Evolutionary conservation across 371 early-diverging fungal genomes (phyloP), one percentile per base, ranked within the genome.

Genomic region (Syncephalastrum contaminatum): DNA sequence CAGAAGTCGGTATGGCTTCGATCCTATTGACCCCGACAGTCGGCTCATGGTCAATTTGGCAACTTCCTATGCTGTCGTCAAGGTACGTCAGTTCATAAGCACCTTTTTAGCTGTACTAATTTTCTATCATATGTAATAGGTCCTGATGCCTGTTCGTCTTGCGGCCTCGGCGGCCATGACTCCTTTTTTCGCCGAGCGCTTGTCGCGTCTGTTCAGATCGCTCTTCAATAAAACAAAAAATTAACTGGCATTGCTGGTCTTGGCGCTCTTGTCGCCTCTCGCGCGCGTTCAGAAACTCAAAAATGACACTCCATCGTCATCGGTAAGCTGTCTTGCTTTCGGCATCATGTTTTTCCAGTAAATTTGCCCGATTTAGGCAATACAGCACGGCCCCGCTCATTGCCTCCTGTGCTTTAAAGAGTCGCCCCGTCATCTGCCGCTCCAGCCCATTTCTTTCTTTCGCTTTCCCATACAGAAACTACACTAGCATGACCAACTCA

Each of bases 11-110:
- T 82, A 84, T 60, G 86, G 87, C 1, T 83, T 74, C 61, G 62
- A 77, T 13, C 60, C 75, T 36, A 27, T 81, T 42, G 69, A 67
- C 24, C 21, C 67, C 3, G 59, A 82, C 12, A 83, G 83, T 51
- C 69, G 78, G 0, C 72, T 78, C 30, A 84, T 93, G 75, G 59
- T 91, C 22, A 79, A 94, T 64, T 59, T 92, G 72, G 91, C 89
- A 0, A 85, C 90, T 0, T 76, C 87, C 16, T 96, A 96, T 65
- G 89, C 88, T 15, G 62, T 93, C 16, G 91, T 93, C 48, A 96
- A 96, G 79, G 81, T 80, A 67, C 24, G 12, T 43, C 3, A 36
- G 3, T 21, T 18, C n/a, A 18, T 41, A 13, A 15, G 25, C 45
- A 18, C 20, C 24, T 15, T 19, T 19, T 21, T 30, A 20, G 21